phyloP scores from a whole-genome alignment of 371 early-diverging fungal species.

The Rhizopus arrhizus region DNA sequence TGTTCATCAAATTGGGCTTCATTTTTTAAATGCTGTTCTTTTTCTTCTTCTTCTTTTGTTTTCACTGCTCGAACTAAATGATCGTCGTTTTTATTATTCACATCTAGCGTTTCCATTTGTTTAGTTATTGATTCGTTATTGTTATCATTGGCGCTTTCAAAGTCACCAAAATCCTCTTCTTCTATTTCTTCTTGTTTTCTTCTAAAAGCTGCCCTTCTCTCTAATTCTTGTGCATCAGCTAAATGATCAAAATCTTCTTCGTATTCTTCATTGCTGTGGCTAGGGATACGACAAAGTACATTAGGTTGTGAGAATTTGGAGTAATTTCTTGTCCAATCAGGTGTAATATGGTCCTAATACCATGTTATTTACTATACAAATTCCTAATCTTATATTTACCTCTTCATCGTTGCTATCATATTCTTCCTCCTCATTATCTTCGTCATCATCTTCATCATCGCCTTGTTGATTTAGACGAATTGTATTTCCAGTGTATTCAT shows the following conservation, averaged over 20 bases:
- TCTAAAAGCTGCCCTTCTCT: constrained; percentile 33
- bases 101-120: constrained; percentile 20
- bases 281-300: constrained; percentile 31
- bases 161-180: constrained; percentile 24
- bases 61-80: constrained; percentile 33
- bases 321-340: constrained; percentile 39
- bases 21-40: constrained; percentile 12
- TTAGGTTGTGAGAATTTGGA: constrained; percentile 49
- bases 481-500: constrained; percentile 11
- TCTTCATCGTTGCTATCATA: constrained; percentile 28
- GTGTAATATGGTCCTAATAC: constrained; percentile 17
- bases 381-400: constrained; percentile 3
- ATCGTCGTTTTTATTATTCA: constrained; percentile 20
- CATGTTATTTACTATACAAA: too few relatives aligned
- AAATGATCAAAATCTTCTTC: constrained; percentile 44
- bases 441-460: constrained; percentile 10
- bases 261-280: constrained; percentile 31
- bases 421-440: constrained; percentile 20
- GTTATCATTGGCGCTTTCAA: constrained; percentile 24
- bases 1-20: constrained; percentile 33
- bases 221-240: constrained; percentile 40
- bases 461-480: constrained; percentile 8
- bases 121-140: constrained; percentile 12
- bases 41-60: constrained; percentile 32
- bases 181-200: constrained; percentile 13